Base-by-base conservation (phyloP, 768 basidiomycete species). In the Auriculariales sp. region DNA sequence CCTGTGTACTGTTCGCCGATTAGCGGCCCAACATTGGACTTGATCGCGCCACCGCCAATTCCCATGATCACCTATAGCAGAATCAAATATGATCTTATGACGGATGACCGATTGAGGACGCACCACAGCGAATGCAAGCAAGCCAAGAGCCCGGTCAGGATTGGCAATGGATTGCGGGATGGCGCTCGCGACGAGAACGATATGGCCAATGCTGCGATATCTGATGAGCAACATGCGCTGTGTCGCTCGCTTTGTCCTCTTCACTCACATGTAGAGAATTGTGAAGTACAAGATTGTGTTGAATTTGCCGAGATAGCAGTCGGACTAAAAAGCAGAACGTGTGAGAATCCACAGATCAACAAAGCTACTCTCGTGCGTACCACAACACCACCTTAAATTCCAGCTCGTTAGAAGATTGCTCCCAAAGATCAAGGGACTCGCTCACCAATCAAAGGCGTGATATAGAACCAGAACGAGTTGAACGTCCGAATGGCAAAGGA, bases 181-280 rank as follows among this genome's bases (percentile, higher is more conserved):
- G 0, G 74, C 63, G 47, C 68, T 69, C 24, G 61, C 69, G 36
- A 73, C 67, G 31, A 75, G 67, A 50, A 75, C 65, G 46, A 72
- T 59, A 56, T 74, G 71, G 28, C 73, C 73, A 50, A 64, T 54
- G 30, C 68, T 69, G 27, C 19, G n/a, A 19, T 25, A 17, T 27
- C 31, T 28, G 28, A 48, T n/a, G n/a, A n/a, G n/a, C n/a, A n/a
- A n/a, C n/a, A n/a, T n/a, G n/a, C n/a, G n/a, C n/a, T n/a, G n/a
- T n/a, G n/a, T n/a, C n/a, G n/a, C n/a, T n/a, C n/a, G n/a, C n/a
- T n/a, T n/a, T n/a, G n/a, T n/a, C n/a, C n/a, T n/a, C n/a, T n/a
- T n/a, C 7, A 49, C 49, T 19, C 25, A 44, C 49, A 62, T 39
- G 36, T 57, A 59, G 53, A 63, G 52, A 19, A 39, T 22, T 51